Conservation (phyloP, 352 stramenopile species). For the Pythium phragmitis region DNA sequence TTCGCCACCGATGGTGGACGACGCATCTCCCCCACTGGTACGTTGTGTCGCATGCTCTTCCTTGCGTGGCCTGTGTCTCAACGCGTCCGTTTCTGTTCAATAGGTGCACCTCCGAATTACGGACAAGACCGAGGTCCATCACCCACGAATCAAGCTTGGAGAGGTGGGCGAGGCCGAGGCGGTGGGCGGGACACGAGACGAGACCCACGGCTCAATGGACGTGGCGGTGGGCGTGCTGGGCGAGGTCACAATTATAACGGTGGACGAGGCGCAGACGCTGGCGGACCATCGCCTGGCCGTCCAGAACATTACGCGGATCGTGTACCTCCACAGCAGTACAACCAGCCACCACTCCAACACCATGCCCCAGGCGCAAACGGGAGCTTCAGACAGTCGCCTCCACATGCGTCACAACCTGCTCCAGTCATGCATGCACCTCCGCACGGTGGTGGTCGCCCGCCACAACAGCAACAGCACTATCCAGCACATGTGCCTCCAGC, state of each 20-base stretch:
- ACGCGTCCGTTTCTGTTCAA: not conserved
- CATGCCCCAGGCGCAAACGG: constrained; percentile 3
- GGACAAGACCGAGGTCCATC: constrained; percentile 7
- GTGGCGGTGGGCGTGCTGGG: constrained; percentile 9
- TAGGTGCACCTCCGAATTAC: constrained; percentile 3
- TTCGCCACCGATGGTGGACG: not conserved
- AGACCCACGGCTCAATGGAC: constrained; percentile 18
- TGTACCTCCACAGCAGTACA: not conserved
- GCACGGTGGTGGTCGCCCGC: not conserved
- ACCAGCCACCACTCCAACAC: constrained; percentile 1
- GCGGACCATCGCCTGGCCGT: not conserved
- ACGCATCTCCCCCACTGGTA: constrained; percentile 16
- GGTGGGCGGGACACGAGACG: constrained; percentile 7
- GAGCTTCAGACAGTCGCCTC: constrained; percentile 1
- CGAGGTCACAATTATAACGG: not conserved
- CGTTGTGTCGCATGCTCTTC: not conserved
- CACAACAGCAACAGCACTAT: not conserved
- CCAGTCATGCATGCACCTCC: not conserved
- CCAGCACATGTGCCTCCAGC: not conserved
- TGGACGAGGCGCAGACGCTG: constrained; percentile 1
- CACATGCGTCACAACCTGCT: not conserved
- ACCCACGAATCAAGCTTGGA: constrained; percentile 18
- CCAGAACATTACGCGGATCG: not conserved
- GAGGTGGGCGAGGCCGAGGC: constrained; percentile 19
- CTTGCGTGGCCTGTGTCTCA: too few species aligned